Evolutionary conservation across 1,139 yeast species (phyloP).

Genomic region (Petasospora fabianii): DNA sequence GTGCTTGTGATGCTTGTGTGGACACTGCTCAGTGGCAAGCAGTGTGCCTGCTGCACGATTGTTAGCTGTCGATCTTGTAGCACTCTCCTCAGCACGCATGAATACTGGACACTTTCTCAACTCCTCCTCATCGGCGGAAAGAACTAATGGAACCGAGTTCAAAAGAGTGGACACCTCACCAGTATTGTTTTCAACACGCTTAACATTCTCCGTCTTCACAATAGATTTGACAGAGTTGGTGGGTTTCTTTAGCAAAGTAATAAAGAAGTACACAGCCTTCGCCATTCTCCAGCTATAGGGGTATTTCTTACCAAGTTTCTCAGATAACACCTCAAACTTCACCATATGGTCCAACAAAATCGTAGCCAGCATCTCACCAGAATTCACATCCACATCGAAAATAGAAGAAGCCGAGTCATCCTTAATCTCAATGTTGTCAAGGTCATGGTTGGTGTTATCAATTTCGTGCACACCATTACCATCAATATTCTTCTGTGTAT

Average conservation of each 20-base stretch:
- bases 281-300: constrained; percentile 54
- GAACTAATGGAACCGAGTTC: constrained; percentile 23
- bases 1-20: not conserved
- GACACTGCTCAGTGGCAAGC: too few species aligned
- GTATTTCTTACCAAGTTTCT: constrained; percentile 38
- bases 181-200: constrained; percentile 20
- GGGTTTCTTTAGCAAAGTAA: constrained; percentile 37
- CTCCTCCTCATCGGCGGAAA: constrained; percentile 22
- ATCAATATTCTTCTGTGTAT: constrained; percentile 7
- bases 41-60: too few species aligned
- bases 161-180: constrained; percentile 22
- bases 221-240: constrained; percentile 28
- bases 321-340: constrained; percentile 33
- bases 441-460: constrained; percentile 22
- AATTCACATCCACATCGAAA: constrained; percentile 28
- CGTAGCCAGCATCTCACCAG: constrained; percentile 35
- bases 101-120: constrained; percentile 15
- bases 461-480: constrained; percentile 17
- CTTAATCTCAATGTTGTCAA: constrained; percentile 15
- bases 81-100: constrained; percentile 11
- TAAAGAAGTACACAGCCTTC: constrained; percentile 44
- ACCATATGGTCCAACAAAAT: constrained; percentile 35
- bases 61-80: constrained; percentile 8
- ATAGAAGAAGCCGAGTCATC: constrained; percentile 17
- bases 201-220: constrained; percentile 22